Evolutionary conservation across 2,329 filamentous ascomycete genomes (phyloP), one percentile per base, ranked within the genome.

Genomic region (Diaporthe sp.): DNA sequence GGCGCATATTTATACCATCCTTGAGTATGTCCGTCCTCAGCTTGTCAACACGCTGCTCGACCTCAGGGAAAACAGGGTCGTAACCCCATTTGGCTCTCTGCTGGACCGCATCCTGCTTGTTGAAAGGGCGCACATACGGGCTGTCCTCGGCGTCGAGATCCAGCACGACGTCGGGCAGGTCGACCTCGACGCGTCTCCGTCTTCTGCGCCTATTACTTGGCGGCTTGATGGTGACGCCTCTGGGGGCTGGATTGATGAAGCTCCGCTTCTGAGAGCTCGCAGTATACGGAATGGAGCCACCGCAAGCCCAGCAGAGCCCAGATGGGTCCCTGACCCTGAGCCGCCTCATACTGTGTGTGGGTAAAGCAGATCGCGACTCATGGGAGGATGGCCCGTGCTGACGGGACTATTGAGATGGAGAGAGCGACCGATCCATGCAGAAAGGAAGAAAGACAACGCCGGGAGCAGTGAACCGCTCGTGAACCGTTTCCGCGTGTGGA

Each of bases 71-170:
- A 4, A 63, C 72, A 6, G 78, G 76, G 22, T 78, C 67, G 25
- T 65, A n/a, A 2, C 67, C 53, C 83, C 84, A 87, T 73, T 77
- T 81, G 25, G 76, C 78, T 53, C 51, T 60, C 76, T 83, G 81
- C 4, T 71, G 77, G n/a, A 77, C 79, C 72, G 86, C 86, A 60
- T 87, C 82, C 6, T 79, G 77, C 4, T 83, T 78, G 61, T 85
- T 81, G 73, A 82, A 86, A 3, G 81, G 79, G 39, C 88, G 87
- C 53, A 90, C 88, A 63, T 83, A 80, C 1, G 79, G 82, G 77
- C 80, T 86, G 28, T 86, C 84, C 76, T 87, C 85, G 60, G 87
- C 86, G 77, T 91, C 89, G 53, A 91, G 87, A 75, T 91, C 88
- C 53, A 91, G 83, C 3, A 90, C 80, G 15, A 87, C 77, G 25